A percentile compares a stretch with the other conserved stretches of the same genome.
Conservation (phyloP, 495 filamentous ascomycete species). For the Penicillium mononematosum region DNA sequence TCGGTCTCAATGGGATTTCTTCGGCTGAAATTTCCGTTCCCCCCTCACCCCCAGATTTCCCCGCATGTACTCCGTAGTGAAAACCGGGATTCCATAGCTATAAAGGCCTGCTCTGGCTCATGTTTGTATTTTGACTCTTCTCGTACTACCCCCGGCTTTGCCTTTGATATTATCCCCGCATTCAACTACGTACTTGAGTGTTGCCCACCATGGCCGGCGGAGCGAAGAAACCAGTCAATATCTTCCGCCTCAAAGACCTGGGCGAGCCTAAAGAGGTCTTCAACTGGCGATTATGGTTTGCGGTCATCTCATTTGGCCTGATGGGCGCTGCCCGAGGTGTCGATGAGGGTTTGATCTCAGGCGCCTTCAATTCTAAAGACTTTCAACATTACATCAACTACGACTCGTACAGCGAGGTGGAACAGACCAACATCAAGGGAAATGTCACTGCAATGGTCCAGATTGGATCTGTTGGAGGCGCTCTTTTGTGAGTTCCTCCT, state of each 20-base stretch:
- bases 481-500: slow-evolving; percentile 49
- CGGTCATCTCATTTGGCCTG: slow-evolving; percentile 64
- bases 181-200: neutral
- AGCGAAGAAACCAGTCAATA: slow-evolving; percentile 64
- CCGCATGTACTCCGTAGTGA: slow-evolving; percentile 5
- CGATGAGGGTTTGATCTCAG: slow-evolving; percentile 72
- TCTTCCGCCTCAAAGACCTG: slow-evolving; percentile 57
- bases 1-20: neutral
- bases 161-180: neutral
- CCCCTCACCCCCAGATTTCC: slow-evolving; percentile 15
- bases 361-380: slow-evolving; percentile 60
- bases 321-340: slow-evolving; percentile 64
- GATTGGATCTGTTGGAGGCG: slow-evolving; percentile 64
- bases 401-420: slow-evolving; percentile 53
- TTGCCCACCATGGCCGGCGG: slow-evolving; percentile 55
- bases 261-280: slow-evolving; percentile 58
- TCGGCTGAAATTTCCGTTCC: neutral
- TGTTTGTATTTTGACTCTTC: neutral
- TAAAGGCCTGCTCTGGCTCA: slow-evolving; percentile 9
- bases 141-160: neutral
- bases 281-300: slow-evolving; percentile 66
- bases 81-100: slow-evolving; percentile 6
- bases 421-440: slow-evolving; percentile 60
- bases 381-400: slow-evolving; percentile 59
- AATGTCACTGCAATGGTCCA: slow-evolving; percentile 75